Percentiles rank a stretch among this genome's conserved stretches.
Conservation (phyloP, 2,329 filamentous ascomycete genomes). For the Sporothrix brasiliensis region DNA sequence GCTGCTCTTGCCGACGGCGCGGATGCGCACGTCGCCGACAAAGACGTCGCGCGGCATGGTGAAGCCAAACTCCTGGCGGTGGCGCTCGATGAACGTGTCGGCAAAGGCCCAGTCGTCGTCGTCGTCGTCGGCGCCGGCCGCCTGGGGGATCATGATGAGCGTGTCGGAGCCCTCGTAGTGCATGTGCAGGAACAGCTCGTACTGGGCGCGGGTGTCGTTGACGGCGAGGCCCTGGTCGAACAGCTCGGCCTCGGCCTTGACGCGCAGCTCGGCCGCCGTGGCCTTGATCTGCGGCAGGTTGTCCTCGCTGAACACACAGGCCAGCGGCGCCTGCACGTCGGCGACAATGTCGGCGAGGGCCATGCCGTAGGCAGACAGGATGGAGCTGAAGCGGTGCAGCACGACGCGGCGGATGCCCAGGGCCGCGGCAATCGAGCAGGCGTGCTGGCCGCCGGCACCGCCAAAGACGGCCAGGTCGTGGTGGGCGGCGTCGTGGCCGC, state of each 20-base stretch:
- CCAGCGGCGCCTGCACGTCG: constrained; percentile 78
- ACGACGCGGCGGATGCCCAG: constrained; percentile 83
- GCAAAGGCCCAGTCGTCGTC: constrained; percentile 79
- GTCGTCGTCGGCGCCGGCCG: constrained; percentile 60
- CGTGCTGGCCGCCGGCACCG: constrained; percentile 87
- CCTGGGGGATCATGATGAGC: constrained; percentile 74
- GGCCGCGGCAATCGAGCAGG: constrained; percentile 81
- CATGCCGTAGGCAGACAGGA: constrained; percentile 90
- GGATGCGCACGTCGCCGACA: constrained; percentile 83
- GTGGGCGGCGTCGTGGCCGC: constrained; percentile 85
- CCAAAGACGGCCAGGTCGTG: constrained; percentile 91
- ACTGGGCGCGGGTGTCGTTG: constrained; percentile 71
- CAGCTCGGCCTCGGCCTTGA: constrained; percentile 68
- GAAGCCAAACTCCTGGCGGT: constrained; percentile 91
- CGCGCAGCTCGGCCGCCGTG: constrained; percentile 65
- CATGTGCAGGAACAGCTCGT: constrained; percentile 93
- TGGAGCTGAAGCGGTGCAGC: constrained; percentile 82
- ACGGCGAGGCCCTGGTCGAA: constrained; percentile 73
- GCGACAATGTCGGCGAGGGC: constrained; percentile 89
- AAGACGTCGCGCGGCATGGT: constrained; percentile 85
- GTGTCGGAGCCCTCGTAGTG: constrained; percentile 88
- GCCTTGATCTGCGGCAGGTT: not conserved
- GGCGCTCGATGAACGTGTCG: constrained; percentile 79
- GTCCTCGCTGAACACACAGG: constrained; percentile 62
- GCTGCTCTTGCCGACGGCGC: constrained; percentile 70